Conservation (phyloP, 192 early-diverging fungal species). For the Pilaira anomala region DNA sequence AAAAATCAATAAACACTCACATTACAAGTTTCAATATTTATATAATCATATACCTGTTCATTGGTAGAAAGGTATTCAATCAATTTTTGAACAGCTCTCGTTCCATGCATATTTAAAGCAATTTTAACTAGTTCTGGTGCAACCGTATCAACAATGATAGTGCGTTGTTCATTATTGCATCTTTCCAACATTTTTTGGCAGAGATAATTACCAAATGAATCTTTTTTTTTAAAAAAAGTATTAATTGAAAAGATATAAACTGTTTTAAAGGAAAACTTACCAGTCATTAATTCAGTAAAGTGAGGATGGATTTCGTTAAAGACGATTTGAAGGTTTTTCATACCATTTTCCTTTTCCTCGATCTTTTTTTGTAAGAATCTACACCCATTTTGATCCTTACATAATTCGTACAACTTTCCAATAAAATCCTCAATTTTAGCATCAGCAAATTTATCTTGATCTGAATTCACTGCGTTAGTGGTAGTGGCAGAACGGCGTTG, state of each 20-base stretch:
- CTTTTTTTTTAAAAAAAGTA: slow-evolving; percentile 41
- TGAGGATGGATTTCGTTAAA: slow-evolving; percentile 73
- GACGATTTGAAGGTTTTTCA: slow-evolving; percentile 59
- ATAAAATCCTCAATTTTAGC: slow-evolving; percentile 64
- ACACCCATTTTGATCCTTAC: slow-evolving; percentile 89
- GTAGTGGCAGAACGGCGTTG: background rate
- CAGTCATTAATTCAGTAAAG: slow-evolving; percentile 79
- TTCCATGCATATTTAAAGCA: slow-evolving; percentile 88
- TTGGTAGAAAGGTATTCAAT: slow-evolving; percentile 71
- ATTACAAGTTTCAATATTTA: background rate
- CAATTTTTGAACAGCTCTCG: slow-evolving; percentile 85
- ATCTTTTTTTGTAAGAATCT: slow-evolving; percentile 83
- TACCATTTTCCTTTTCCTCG: slow-evolving; percentile 61
- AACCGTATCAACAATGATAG: slow-evolving; percentile 67
- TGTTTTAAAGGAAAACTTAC: slow-evolving; percentile 30
- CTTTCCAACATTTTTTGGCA: slow-evolving; percentile 84
- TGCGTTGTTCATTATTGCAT: slow-evolving; percentile 72
- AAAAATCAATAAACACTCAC: background rate
- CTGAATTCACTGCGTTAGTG: slow-evolving; percentile 17
- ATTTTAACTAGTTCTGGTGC: slow-evolving; percentile 73
- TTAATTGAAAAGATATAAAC: no score
- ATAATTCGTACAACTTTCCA: slow-evolving; percentile 71
- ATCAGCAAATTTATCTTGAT: slow-evolving; percentile 65
- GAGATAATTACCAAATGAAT: slow-evolving; percentile 91
- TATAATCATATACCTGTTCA: slow-evolving; percentile 48